These are phyloP conservation scores for Fraxinus platypoda DNA, from an alignment of 305 asterid genomes.

Conservation along the genomic window DNA sequence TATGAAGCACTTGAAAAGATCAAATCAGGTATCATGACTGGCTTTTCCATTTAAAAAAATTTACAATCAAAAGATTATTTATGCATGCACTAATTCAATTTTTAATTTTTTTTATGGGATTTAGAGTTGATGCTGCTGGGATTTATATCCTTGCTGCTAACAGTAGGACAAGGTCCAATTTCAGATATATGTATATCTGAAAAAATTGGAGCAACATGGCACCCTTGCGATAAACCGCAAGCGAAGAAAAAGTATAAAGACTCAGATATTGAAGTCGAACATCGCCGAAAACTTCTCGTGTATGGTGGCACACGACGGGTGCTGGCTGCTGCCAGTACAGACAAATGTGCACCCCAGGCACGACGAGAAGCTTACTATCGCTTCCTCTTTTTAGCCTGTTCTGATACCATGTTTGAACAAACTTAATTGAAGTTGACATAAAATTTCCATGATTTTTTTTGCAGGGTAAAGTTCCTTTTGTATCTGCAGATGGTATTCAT, in stretches of 20 bases:
- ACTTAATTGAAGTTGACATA: not conserved
- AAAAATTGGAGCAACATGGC: slow-evolving; percentile 61
- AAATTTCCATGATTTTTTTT: slow-evolving; percentile 21
- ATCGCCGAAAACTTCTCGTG: slow-evolving; percentile 51
- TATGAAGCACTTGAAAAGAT: slow-evolving; percentile 75
- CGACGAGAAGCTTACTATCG: no score
- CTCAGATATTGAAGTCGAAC: no score
- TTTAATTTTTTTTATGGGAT: not conserved
- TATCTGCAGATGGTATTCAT: slow-evolving; percentile 68
- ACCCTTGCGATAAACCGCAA: slow-evolving; percentile 58
- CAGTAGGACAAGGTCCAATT: slow-evolving; percentile 63
- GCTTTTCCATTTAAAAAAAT: not conserved
- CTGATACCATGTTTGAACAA: not conserved
- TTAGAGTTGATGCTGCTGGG: slow-evolving; percentile 84
- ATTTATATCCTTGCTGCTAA: slow-evolving; percentile 69
- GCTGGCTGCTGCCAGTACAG: slow-evolving; percentile 45
- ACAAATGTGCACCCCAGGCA: slow-evolving; percentile 39
- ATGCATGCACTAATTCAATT: not conserved
- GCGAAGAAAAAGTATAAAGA: no score
- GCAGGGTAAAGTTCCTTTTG: slow-evolving; percentile 77
- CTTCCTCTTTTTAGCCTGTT: not conserved
- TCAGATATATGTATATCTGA: slow-evolving; percentile 62
- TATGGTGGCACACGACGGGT: slow-evolving; percentile 35
- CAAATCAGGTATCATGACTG: slow-evolving; percentile 52
- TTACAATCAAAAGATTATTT: not conserved